Base-by-base conservation (phyloP, 495 filamentous ascomycete species). In the Aspergillus homomorphus region DNA sequence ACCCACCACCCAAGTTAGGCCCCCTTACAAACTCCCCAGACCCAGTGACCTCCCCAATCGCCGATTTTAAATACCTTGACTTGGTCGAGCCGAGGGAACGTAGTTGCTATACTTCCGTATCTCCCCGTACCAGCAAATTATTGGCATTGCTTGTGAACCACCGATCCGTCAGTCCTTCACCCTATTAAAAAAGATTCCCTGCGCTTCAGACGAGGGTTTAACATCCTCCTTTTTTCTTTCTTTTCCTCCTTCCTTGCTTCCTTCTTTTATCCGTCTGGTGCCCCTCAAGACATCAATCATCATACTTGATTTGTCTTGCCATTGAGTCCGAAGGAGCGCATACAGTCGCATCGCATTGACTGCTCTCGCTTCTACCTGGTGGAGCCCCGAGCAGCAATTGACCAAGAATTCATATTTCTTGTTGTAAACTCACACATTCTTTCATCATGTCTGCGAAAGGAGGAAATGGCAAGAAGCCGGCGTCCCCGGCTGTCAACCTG, bases 401-500 rank as follows among this genome's bases (percentile, higher is more conserved):
- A 64, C 46, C 33, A 24, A 24, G 48, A 58, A 61, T 58, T 48
- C 21, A 48, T 5, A 33, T 41, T 45, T n/a, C 10, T 51, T 43
- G 7, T 51, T 49, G 45, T n/a, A 21, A 46, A 53, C 62, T 64
- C 41, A 50, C 56, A 53, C 63, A 59, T 55, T 45, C 23, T 55
- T 41, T 53, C 66, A 73, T 24, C 61, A 90, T 90, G 87, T 85
- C 87, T 56, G 82, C 86, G 45, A 88, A 85, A 64, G 84, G 84
- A 55, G 77, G 80, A 50, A 83, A 88, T 69, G 84, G 86, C 72
- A 91, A 87, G 73, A 85, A 89, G 80, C 87, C 88, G 66, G 81
- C 92, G 42, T 90, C 91, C 33, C 88, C 88, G 58, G 92, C 94
- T 28, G 93, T 91, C 15, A 97, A 98, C 71, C 73, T 98, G 58